Evolutionary conservation across 2,329 filamentous ascomycete genomes (phyloP).

Genomic region (Coleophoma cylindrospora): DNA sequence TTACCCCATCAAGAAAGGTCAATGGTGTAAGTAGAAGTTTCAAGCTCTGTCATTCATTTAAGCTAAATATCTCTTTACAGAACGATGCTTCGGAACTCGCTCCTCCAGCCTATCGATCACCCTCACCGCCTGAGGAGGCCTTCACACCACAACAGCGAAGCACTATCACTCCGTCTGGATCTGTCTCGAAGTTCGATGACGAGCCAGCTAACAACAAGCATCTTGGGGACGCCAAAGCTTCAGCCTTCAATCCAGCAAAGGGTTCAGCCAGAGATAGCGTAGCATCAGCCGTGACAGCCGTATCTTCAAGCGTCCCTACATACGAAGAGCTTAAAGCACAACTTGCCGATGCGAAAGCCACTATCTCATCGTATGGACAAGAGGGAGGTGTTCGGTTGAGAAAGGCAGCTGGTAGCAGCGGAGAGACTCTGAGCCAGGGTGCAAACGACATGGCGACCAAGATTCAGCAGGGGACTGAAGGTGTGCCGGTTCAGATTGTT

Average conservation of each 20-base stretch:
- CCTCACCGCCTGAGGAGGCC: constrained; percentile 35
- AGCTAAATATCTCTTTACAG: constrained; percentile 6
- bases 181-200: constrained; percentile 23
- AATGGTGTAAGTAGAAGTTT: constrained; percentile 12
- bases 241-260: constrained; percentile 16
- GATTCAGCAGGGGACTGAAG: constrained; percentile 42
- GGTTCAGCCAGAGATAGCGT: constrained; percentile 8
- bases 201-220: constrained; percentile 29
- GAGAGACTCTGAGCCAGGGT: constrained; percentile 43
- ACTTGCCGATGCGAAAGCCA: constrained; percentile 69
- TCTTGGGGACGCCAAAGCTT: constrained; percentile 30
- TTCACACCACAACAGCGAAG: constrained; percentile 24
- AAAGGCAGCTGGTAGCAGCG: constrained; percentile 52
- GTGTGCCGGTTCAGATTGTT: constrained; percentile 82
- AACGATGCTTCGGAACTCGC: constrained; percentile 17
- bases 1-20: constrained; percentile 22
- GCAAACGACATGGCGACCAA: constrained; percentile 47
- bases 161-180: constrained; percentile 20
- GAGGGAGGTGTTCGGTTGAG: constrained; percentile 75
- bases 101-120: constrained; percentile 50
- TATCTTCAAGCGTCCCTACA: constrained; percentile 31
- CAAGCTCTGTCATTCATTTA: background rate
- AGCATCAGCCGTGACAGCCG: constrained; percentile 38
- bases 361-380: constrained; percentile 63
- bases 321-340: constrained; percentile 65